Percentiles rank a stretch among this genome's conserved stretches.
These are phyloP conservation scores for Daldinia caldariorum DNA, from an alignment of 495 filamentous ascomycete species.

Conservation along the genomic window DNA sequence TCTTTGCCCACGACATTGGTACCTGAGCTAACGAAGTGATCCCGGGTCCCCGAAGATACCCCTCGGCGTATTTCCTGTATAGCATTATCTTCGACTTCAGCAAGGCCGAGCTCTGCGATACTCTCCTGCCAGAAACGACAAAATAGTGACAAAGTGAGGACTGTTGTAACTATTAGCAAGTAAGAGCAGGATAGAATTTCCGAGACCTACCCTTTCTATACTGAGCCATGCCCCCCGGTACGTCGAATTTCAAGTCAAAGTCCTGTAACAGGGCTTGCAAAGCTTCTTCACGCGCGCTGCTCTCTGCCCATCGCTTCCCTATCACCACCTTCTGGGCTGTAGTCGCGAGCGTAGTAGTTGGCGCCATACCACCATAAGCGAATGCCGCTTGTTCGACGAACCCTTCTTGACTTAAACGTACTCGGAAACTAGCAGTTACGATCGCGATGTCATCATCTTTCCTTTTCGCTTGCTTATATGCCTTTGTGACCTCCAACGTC, in stretches of 20 bases:
- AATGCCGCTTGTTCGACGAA: conserved; percentile 70
- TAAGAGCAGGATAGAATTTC: not conserved
- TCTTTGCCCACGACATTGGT: conserved; percentile 76
- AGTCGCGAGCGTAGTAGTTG: conserved; percentile 76
- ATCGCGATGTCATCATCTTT: conserved; percentile 92
- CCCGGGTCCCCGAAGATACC: conserved; percentile 66
- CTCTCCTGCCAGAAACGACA: conserved; percentile 74
- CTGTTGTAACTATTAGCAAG: conserved; percentile 23
- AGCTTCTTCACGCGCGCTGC: conserved; percentile 72
- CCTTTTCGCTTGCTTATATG: conserved; percentile 86
- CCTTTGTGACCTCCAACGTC: conserved; percentile 67
- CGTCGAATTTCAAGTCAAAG: conserved; percentile 78
- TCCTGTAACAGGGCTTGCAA: conserved; percentile 79
- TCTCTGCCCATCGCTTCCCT: conserved; percentile 75
- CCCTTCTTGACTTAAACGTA: conserved; percentile 66
- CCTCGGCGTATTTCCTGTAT: conserved; percentile 66
- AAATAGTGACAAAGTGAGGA: conserved; percentile 72
- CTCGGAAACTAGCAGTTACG: conserved; percentile 78
- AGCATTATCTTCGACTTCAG: conserved; percentile 55
- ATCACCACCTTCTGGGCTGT: conserved; percentile 67
- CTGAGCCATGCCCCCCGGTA: conserved; percentile 88
- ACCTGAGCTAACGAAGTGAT: conserved; percentile 59
- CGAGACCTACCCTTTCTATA: conserved; percentile 74
- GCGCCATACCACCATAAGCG: conserved; percentile 82
- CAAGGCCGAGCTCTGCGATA: conserved; percentile 46